Conservation (phyloP, 352 stramenopile genomes). For the Pythium grandisporangium region DNA sequence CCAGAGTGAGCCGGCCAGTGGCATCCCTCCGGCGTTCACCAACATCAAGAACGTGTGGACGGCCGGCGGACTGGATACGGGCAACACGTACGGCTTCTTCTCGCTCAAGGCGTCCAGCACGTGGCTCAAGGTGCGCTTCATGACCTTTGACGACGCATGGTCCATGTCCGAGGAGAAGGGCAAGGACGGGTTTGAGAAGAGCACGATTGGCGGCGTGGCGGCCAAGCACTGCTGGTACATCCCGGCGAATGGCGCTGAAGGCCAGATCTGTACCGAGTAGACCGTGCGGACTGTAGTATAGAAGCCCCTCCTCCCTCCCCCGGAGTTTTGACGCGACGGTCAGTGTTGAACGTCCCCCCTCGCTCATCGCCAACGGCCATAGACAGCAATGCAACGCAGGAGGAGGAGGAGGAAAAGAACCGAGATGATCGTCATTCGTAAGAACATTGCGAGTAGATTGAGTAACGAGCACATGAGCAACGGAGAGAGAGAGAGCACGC, state of each 20-base stretch:
- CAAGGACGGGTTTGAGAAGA: not conserved
- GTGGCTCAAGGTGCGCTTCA: conserved; percentile 14
- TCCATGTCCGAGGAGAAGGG: conserved; percentile 5
- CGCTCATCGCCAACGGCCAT: too few relatives aligned
- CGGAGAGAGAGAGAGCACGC: too few relatives aligned
- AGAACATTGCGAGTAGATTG: too few relatives aligned
- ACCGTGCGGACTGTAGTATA: too few relatives aligned
- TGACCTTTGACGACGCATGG: conserved; percentile 12
- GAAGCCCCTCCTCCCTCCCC: too few relatives aligned
- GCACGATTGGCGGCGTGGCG: not conserved
- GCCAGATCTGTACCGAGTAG: not conserved
- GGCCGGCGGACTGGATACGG: conserved; percentile 8
- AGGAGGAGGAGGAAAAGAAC: too few relatives aligned
- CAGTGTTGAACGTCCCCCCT: too few relatives aligned
- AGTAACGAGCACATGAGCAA: too few relatives aligned
- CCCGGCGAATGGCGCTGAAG: conserved; percentile 5
- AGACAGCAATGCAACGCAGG: too few relatives aligned
- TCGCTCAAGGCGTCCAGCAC: conserved; percentile 7
- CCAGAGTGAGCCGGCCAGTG: conserved; percentile 19
- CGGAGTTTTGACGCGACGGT: too few relatives aligned
- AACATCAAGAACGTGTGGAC: conserved; percentile 16
- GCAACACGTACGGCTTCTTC: conserved; percentile 14
- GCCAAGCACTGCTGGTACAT: conserved; percentile 16
- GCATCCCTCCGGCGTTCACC: conserved; percentile 10
- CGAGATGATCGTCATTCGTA: too few relatives aligned